Evolutionary conservation across 225 moss, liverwort and hornwort genomes (phyloP).

Genomic region (Polytrichum commune): DNA sequence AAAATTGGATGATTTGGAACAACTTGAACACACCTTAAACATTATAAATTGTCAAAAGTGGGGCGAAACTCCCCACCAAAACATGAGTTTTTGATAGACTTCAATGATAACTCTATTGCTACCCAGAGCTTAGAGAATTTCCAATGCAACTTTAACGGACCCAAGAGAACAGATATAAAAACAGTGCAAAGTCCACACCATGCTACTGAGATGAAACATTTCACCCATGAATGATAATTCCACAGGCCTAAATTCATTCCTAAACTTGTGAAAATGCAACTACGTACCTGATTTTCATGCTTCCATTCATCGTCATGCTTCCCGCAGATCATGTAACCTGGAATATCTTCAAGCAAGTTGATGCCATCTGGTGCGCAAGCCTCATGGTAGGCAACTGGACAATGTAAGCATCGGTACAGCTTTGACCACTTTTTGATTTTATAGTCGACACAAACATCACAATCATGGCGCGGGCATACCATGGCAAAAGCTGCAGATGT

Average conservation of each 20-base stretch:
- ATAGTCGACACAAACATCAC: conserved; percentile 55
- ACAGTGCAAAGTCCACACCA: neutral
- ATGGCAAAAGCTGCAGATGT: conserved; percentile 13
- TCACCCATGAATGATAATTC: neutral
- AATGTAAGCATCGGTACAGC: conserved; percentile 54
- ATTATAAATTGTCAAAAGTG: too few relatives aligned
- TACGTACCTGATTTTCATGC: conserved; percentile 32
- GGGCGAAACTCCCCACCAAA: too few relatives aligned
- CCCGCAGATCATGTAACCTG: conserved; percentile 56
- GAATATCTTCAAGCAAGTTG: conserved; percentile 61
- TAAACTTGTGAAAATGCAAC: neutral
- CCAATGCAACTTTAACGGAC: neutral
- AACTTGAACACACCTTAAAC: too few relatives aligned
- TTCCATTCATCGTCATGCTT: conserved; percentile 71
- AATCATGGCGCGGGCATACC: conserved; percentile 62
- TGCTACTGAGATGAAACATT: neutral
- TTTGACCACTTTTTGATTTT: conserved; percentile 23
- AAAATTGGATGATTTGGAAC: too few relatives aligned
- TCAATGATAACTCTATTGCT: neutral
- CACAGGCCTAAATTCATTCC: too few relatives aligned
- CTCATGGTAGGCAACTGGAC: conserved; percentile 61
- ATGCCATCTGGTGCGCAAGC: conserved; percentile 55
- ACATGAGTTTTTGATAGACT: too few relatives aligned
- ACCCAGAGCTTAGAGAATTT: neutral
- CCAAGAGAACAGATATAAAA: neutral